These are phyloP conservation scores for Alternaria conjuncta DNA, from an alignment of 2,329 filamentous ascomycete genomes.

Conservation along the genomic window DNA sequence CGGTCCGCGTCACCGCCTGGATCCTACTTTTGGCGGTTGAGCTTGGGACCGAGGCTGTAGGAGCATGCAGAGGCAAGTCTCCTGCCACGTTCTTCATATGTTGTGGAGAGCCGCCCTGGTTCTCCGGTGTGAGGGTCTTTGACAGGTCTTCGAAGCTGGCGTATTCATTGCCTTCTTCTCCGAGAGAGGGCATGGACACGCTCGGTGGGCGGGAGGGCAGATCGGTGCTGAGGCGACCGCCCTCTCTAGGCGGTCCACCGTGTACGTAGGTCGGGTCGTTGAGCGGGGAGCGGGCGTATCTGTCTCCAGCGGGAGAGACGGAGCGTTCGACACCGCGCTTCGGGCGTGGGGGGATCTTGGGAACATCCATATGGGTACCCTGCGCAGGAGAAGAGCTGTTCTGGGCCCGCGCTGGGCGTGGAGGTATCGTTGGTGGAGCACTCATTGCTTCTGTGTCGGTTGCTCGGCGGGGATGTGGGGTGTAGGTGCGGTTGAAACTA, in stretches of 20 bases:
- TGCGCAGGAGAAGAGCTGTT: conserved; percentile 50
- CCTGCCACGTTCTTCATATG: conserved; percentile 80
- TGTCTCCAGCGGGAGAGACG: conserved; percentile 75
- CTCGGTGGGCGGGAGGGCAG: conserved; percentile 70
- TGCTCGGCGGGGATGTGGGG: conserved; percentile 20
- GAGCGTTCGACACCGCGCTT: conserved; percentile 72
- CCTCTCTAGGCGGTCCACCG: conserved; percentile 43
- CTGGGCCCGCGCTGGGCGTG: conserved; percentile 65
- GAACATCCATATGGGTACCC: conserved; percentile 60
- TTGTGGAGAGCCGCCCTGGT: conserved; percentile 59
- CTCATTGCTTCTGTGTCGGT: conserved; percentile 51
- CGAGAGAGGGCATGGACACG: conserved; percentile 82
- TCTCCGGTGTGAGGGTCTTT: conserved; percentile 41
- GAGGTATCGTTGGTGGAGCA: conserved; percentile 63
- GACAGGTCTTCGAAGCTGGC: conserved; percentile 63
- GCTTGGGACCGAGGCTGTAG: conserved; percentile 82
- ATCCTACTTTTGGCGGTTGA: conserved; percentile 84
- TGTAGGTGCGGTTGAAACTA: conserved; percentile 19
- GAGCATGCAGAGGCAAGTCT: conserved; percentile 86
- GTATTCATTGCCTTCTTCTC: conserved; percentile 91
- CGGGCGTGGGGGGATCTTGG: conserved; percentile 82
- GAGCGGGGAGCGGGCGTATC: conserved; percentile 84
- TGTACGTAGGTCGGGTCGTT: conserved; percentile 70
- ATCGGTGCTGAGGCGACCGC: conserved; percentile 43
- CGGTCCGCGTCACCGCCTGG: conserved; percentile 83